Evolutionary conservation across 2,329 filamentous ascomycete species (phyloP).

Genomic region (Trichoderma semiorbis): DNA sequence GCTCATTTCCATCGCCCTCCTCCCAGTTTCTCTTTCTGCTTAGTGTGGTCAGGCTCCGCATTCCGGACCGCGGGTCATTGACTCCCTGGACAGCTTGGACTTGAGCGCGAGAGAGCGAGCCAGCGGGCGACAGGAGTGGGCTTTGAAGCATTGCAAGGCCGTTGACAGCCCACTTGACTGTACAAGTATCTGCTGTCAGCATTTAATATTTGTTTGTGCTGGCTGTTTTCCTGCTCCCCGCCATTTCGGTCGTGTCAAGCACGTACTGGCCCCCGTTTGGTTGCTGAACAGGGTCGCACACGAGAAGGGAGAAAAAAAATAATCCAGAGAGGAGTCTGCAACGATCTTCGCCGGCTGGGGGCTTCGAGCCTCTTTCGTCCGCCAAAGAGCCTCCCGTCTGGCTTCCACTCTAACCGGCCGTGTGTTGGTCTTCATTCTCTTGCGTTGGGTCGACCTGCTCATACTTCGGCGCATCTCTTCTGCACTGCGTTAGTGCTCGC

Average conservation of each 20-base stretch:
- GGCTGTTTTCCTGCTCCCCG: not conserved
- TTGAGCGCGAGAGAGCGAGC: conserved; percentile 3
- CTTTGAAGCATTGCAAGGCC: not conserved
- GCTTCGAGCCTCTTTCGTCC: not conserved
- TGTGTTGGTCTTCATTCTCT: not conserved
- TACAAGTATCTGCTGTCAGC: conserved; percentile 11
- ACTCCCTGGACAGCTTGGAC: not conserved
- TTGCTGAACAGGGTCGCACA: not conserved
- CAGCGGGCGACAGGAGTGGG: conserved; percentile 9
- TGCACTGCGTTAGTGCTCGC: conserved; percentile 2
- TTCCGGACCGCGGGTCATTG: conserved; percentile 4
- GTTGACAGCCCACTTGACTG: conserved; percentile 4
- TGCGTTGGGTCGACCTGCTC: not conserved
- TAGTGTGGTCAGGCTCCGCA: conserved; percentile 14
- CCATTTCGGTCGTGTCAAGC: not conserved
- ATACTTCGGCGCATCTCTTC: not conserved
- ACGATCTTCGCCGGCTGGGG: not conserved
- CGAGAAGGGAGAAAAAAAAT: not conserved
- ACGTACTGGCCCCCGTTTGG: not conserved
- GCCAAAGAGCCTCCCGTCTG: not conserved
- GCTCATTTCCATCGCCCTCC: not conserved
- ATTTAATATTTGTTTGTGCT: conserved; percentile 3
- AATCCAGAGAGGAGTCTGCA: not conserved
- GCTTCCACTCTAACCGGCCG: not conserved
- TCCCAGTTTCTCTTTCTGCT: conserved; percentile 1